A percentile compares a stretch with the other conserved stretches of the same genome.
Conservation (phyloP, 805 yeast genomes). For the Wickerhamomyces rabaulensis region DNA sequence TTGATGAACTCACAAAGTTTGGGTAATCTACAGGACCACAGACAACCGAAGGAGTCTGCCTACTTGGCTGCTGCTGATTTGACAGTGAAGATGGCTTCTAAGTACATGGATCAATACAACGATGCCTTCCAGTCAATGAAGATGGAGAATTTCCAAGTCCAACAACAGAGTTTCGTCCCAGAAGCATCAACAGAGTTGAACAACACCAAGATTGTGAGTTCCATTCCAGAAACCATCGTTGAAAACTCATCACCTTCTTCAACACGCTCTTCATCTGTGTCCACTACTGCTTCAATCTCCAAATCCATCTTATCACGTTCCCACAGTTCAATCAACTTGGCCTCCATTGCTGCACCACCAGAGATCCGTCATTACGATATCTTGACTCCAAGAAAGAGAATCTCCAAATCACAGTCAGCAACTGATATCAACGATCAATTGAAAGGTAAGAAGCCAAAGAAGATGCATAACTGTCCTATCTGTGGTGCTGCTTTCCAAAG, state of each 20-base stretch:
- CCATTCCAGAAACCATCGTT: constrained; percentile 3
- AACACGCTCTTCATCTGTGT: constrained; percentile 2
- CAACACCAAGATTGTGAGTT: not conserved
- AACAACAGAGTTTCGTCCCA: not conserved
- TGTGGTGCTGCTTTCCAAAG: constrained; percentile 57
- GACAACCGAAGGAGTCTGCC: constrained; percentile 7
- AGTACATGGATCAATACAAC: constrained; percentile 7
- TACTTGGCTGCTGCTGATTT: constrained; percentile 27
- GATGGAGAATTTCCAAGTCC: not conserved
- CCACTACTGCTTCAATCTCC: not conserved
- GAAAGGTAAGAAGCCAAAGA: constrained; percentile 36
- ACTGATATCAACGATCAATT: constrained; percentile 15
- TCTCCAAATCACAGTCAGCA: constrained; percentile 16
- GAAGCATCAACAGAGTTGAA: constrained; percentile 7
- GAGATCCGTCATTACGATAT: constrained; percentile 23
- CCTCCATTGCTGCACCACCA: constrained; percentile 41
- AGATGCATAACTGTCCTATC: constrained; percentile 58
- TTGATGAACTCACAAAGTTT: constrained; percentile 12
- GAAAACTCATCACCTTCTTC: constrained; percentile 4
- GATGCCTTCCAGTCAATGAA: not conserved
- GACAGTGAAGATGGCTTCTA: constrained; percentile 24
- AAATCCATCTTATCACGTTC: constrained; percentile 29
- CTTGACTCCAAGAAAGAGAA: constrained; percentile 18
- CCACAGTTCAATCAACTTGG: constrained; percentile 47
- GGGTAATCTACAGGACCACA: not conserved